These are phyloP conservation scores for Nidularia pulvinata DNA, from an alignment of 768 basidiomycete genomes.

Conservation along the genomic window DNA sequence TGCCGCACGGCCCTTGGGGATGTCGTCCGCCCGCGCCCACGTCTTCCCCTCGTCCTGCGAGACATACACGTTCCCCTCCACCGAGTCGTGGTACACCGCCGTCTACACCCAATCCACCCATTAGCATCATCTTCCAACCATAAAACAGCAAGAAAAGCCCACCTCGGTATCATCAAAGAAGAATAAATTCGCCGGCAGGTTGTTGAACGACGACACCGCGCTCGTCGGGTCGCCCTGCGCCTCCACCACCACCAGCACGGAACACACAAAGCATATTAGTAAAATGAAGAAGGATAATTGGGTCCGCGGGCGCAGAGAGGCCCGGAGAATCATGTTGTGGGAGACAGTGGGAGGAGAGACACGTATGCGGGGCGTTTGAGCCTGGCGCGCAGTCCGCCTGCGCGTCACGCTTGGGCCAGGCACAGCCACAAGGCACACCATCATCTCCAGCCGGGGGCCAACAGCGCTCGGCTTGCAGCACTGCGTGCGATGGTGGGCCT, in stretches of 20 bases:
- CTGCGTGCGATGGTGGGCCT: no score
- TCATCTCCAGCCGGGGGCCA: no score
- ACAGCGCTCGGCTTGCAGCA: no score
- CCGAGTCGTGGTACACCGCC: constrained; percentile 82
- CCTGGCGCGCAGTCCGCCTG: no score
- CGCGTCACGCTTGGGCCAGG: no score
- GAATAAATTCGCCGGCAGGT: constrained; percentile 75
- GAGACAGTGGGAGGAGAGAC: no score
- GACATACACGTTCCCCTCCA: constrained; percentile 68
- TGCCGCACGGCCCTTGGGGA: constrained; percentile 55
- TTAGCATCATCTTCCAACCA: constrained; percentile 5
- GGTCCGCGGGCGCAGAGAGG: no score
- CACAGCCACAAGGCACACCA: no score
- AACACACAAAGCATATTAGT: no score
- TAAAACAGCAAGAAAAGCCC: constrained; percentile 5
- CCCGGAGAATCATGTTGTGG: no score
- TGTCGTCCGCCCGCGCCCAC: constrained; percentile 48
- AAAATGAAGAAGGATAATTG: no score
- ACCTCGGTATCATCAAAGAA: constrained; percentile 96
- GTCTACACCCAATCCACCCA: constrained; percentile 19
- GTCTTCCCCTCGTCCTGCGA: constrained; percentile 88
- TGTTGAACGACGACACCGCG: constrained; percentile 55
- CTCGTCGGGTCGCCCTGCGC: constrained; percentile 42
- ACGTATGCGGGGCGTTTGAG: no score
- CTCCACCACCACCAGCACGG: neutral